phyloP scores from a whole-genome alignment of 345 rosid species.

The Dimocarpus longan region DNA sequence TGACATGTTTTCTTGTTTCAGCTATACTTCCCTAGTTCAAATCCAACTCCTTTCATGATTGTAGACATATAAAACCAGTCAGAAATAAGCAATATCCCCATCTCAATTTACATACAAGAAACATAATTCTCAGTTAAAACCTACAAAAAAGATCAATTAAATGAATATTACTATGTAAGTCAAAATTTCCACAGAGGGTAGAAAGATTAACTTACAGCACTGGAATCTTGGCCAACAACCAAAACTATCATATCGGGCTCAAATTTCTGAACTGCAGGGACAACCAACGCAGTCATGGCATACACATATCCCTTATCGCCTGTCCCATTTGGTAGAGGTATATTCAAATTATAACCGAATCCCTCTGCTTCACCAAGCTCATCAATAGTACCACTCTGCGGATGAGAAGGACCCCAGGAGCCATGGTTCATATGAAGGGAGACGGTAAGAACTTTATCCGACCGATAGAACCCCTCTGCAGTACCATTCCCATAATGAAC shows the following conservation, averaged over 20 bases:
- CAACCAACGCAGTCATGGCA: constrained; percentile 68
- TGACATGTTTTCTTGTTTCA: neutral
- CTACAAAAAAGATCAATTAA: neutral
- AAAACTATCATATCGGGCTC: constrained; percentile 72
- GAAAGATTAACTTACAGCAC: constrained; percentile 69
- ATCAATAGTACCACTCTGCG: constrained; percentile 67
- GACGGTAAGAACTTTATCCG: constrained; percentile 66
- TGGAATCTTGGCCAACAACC: constrained; percentile 88
- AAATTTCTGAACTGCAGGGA: constrained; percentile 61
- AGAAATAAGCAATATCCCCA: neutral
- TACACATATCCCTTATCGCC: constrained; percentile 73
- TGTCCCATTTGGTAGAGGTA: constrained; percentile 89
- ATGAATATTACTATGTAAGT: neutral
- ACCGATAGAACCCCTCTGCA: constrained; percentile 74
- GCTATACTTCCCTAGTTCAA: neutral
- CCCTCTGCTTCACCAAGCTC: constrained; percentile 85
- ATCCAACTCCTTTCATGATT: neutral
- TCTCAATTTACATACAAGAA: neutral
- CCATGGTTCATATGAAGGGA: constrained; percentile 98
- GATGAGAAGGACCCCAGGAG: constrained; percentile 97
- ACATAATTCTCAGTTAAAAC: neutral
- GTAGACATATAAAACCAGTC: neutral
- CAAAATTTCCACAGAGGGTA: neutral
- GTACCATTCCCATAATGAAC: constrained; percentile 95
- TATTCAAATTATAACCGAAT: constrained; percentile 75